Conservation (phyloP, 148 eudicot species). For the Mesembryanthemum crystallinum region DNA sequence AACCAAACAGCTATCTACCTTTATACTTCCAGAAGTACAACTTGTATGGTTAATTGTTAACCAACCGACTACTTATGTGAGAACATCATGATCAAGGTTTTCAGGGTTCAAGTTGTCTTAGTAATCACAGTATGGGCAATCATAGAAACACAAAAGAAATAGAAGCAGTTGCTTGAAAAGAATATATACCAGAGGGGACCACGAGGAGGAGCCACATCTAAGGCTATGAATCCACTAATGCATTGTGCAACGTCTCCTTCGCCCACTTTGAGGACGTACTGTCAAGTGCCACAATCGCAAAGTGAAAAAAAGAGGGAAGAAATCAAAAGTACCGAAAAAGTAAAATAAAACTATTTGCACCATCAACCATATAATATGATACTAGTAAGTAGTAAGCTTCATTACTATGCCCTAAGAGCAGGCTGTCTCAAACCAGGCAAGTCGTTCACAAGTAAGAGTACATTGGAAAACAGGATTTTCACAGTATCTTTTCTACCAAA, state of each 20-base stretch:
- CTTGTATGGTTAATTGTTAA: too few species aligned
- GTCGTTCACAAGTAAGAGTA: neutral
- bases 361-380: too few species aligned
- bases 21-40: too few species aligned
- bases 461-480: neutral
- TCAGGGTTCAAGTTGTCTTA: neutral
- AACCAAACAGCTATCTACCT: too few species aligned
- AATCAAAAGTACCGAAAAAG: constrained; percentile 3
- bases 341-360: too few species aligned
- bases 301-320: neutral
- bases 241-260: constrained; percentile 74
- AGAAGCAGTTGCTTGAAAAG: neutral
- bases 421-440: neutral
- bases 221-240: constrained; percentile 80
- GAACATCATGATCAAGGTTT: neutral
- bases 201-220: constrained; percentile 86
- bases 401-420: neutral
- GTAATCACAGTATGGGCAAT: neutral
- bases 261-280: constrained; percentile 86
- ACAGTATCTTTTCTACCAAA: neutral
- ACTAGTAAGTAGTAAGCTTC: too few species aligned
- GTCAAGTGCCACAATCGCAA: constrained; percentile 17
- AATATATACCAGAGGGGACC: constrained; percentile 83
- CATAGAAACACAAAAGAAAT: neutral
- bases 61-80: neutral